These are phyloP conservation scores for Boletus patriciae DNA, from an alignment of 768 basidiomycete species.

Conservation along the genomic window DNA sequence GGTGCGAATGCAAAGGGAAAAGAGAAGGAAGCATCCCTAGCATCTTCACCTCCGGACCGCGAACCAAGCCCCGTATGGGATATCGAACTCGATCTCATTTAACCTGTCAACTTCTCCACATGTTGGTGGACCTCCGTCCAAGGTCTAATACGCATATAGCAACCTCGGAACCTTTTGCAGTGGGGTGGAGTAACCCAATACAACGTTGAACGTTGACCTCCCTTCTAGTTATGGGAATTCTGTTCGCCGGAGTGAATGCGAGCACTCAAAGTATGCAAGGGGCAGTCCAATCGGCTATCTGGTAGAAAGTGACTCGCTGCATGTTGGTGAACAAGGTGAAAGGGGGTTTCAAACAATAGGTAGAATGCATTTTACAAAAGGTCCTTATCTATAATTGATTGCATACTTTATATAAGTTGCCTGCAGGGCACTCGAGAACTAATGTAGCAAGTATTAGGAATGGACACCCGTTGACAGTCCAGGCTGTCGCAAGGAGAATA, in stretches of 20 bases:
- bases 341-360: no score
- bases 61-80: conserved; percentile 69
- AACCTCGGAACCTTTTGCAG: background rate
- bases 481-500: background rate
- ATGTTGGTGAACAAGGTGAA: no score
- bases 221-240: background rate
- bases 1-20: conserved; percentile 16
- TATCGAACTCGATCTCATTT: conserved; percentile 59
- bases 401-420: conserved; percentile 22
- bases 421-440: background rate
- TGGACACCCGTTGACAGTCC: no score
- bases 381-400: conserved; percentile 18
- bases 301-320: no score
- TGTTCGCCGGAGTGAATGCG: background rate
- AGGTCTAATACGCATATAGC: background rate
- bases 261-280: background rate
- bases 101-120: conserved; percentile 23
- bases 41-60: conserved; percentile 5
- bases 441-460: conserved; percentile 1
- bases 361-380: no score
- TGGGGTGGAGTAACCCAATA: background rate
- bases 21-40: conserved; percentile 18
- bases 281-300: no score
- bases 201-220: background rate
- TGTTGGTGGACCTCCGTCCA: background rate